Base-by-base conservation (phyloP, 2,329 filamentous ascomycete species). In the Talaromyces sp. region DNA sequence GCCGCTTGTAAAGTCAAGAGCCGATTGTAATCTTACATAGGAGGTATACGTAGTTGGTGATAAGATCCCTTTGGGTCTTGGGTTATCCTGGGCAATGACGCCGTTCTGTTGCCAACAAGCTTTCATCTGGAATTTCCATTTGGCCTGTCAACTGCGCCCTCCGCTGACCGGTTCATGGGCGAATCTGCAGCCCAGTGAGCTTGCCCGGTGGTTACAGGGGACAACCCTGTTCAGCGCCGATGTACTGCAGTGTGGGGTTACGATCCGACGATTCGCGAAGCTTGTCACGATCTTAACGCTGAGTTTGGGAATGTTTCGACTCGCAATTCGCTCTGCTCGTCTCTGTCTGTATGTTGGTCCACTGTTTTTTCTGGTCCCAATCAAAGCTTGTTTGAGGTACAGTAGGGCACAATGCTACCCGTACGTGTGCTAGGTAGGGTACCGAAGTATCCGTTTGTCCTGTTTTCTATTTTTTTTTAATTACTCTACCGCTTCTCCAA, bases 271-370 rank as follows among this genome's bases (percentile, higher is more conserved):
- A 53, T 51, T 55, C 49, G 40, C 45, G 55, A 60, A 60, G 57
- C 57, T 60, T 60, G 57, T 58, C 52, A 32, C 14, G 52, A 58
- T 57, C 44, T 52, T 16, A 54, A 53, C 27, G 45, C 50, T 42
- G 7, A 20, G 20, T 16, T 41, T 41, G 27, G 17, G 27, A 24
- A 17, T 27, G 33, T 39, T 49, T 32, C 33, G 9, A 39, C 37
- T 40, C 16, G 4, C 14, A n/a, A 24, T 19, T 32, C 17, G 14
- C 20, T 33, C n/a, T 20, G n/a, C 20, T 8, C 27, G 32, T 49
- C 24, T 7, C 40, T 39, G 27, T 27, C 29, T 36, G 32, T 14
- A 37, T 35, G 11, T 20, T 37, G 44, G 20, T 24, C 35, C 20
- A 19, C 16, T 5, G 33, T 14, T 36, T 14, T 36, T 36, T 36